Evolutionary conservation across 306 rosid genomes (phyloP), one percentile per base, ranked within the genome.

Genomic region (Fragaria ananassa): DNA sequence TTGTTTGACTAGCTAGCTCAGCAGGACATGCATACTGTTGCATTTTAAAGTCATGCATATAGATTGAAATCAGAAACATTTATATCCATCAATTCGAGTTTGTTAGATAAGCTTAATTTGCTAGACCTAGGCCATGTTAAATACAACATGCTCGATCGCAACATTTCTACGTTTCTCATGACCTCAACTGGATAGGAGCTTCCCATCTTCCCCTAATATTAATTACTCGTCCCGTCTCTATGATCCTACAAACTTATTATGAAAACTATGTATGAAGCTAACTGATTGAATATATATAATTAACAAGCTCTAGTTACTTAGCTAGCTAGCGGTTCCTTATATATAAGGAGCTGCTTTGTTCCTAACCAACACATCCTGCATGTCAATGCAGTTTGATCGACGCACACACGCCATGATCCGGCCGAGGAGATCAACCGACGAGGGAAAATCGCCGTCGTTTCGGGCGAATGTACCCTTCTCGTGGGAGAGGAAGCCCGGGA

Each of bases 401-500:
- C 76, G 17, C 21, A 19, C 49, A 15, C 18, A 13, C 39, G 46
- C 56, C 25, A 74, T 74, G 78, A 41, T 42, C 58, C 60, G 46
- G 70, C 69, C 69, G 27, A 74, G 70, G 57, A 44, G 58, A 29
- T 34, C 45, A 61, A 74, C 14, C 51, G 70, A 74, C 5, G 78
- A 74, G 58, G 77, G 15, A 0, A 41, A 9, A 6, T 10, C 31
- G 8, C 13, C n/a, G 7, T 66, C 27, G 1, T 60, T 54, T 19
- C 46, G 0, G 45, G 78, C 19, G 1, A 83, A 77, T 14, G 84
- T 87, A 6, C 91, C 93, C 14, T 89, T 89, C 83, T 82, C 91
- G 34, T 87, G 93, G 92, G 91, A 87, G 83, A 62, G 69, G 80
- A 74, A 83, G 44, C 89, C 91, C 1, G 90, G 96, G 19, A 31